Percentiles rank a stretch among this genome's conserved stretches.
Conservation (phyloP, 2,329 filamentous ascomycete species). For the Penicillium sumatraense region DNA sequence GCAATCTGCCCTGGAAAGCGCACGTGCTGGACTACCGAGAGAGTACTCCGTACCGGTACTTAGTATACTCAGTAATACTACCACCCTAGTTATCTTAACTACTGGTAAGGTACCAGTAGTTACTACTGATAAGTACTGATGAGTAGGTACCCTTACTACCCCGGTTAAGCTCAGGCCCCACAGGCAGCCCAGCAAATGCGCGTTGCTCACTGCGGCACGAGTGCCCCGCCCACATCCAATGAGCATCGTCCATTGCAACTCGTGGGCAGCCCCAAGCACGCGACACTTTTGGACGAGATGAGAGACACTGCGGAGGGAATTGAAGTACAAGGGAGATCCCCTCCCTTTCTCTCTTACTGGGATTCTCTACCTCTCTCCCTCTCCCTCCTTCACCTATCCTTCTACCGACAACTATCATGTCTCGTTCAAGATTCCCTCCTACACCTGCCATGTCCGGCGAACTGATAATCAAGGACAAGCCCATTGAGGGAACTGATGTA, state of each 20-base stretch:
- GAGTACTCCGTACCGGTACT: background rate
- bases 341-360: background rate
- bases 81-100: no score
- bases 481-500: conserved; percentile 35
- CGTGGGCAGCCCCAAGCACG: conserved; percentile 42
- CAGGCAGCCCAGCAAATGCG: conserved; percentile 28
- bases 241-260: conserved; percentile 23
- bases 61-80: no score
- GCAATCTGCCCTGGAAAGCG: background rate
- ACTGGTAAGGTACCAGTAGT: no score
- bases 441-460: conserved; percentile 46
- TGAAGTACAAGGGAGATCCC: background rate
- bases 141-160: background rate
- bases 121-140: no score
- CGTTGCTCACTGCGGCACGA: conserved; percentile 31
- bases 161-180: conserved; percentile 28
- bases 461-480: conserved; percentile 42
- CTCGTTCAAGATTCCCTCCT: conserved; percentile 39
- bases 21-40: conserved; percentile 1
- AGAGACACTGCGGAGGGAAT: background rate
- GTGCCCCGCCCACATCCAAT: conserved; percentile 32
- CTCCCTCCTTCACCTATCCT: background rate
- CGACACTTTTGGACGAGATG: conserved; percentile 32
- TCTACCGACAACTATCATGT: conserved; percentile 28
- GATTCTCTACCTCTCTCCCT: background rate